Conservation (phyloP, 352 stramenopile genomes). For the Plasmopara viticola region DNA sequence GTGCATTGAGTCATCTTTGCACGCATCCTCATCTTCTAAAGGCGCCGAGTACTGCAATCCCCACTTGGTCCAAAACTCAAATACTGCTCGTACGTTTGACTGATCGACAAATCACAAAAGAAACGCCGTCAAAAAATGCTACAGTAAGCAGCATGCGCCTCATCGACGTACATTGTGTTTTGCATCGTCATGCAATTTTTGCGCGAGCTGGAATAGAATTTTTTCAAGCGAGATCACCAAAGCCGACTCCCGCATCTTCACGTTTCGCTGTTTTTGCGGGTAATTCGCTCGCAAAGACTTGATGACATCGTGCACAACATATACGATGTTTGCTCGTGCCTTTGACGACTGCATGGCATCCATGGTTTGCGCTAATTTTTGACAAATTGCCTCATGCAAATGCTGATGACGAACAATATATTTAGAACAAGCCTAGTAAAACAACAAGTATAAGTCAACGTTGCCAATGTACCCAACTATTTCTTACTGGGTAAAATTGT, state of each 20-base stretch:
- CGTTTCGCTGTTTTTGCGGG: slow-evolving; percentile 67
- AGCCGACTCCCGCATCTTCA: slow-evolving; percentile 62
- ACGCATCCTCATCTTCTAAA: slow-evolving; percentile 25
- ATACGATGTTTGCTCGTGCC: slow-evolving; percentile 69
- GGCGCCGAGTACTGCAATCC: slow-evolving; percentile 54
- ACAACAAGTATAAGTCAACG: not conserved
- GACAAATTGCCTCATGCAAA: slow-evolving; percentile 59
- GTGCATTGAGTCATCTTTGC: slow-evolving; percentile 37
- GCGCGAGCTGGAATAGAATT: slow-evolving; percentile 51
- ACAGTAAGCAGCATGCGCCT: not conserved
- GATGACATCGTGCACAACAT: slow-evolving; percentile 79
- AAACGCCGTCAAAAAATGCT: slow-evolving; percentile 3
- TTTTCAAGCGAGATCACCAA: slow-evolving; percentile 64
- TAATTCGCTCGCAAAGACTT: slow-evolving; percentile 65
- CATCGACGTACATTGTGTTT: slow-evolving; percentile 54
- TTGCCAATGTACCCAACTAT: not conserved
- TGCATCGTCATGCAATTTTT: slow-evolving; percentile 54
- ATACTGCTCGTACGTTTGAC: slow-evolving; percentile 66
- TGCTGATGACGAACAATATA: slow-evolving; percentile 80
- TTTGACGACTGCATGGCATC: slow-evolving; percentile 58
- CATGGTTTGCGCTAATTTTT: slow-evolving; percentile 63
- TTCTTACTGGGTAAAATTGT: not conserved
- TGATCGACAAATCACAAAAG: slow-evolving; percentile 12
- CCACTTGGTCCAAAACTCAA: slow-evolving; percentile 83
- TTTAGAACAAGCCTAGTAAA: slow-evolving; percentile 61